Conservation (phyloP, 1,284 basidiomycete genomes). For the Melampsora occidentalis region DNA sequence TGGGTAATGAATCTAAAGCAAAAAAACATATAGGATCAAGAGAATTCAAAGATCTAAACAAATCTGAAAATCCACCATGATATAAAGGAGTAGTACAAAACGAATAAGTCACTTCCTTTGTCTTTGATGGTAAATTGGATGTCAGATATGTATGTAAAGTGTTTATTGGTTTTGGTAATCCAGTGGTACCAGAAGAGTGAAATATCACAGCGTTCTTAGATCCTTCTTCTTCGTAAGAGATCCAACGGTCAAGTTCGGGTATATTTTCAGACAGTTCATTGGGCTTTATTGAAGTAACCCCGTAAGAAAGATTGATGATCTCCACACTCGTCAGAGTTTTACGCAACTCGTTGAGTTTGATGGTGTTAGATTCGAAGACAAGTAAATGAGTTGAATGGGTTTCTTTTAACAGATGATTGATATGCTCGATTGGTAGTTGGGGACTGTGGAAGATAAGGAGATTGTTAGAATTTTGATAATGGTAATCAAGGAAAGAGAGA, state of each 20-base stretch:
- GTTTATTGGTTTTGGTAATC: conserved; percentile 59
- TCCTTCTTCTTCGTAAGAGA: conserved; percentile 39
- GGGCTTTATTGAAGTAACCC: not conserved
- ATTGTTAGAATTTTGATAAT: not conserved
- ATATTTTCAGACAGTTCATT: not conserved
- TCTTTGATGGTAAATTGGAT: conserved; percentile 50
- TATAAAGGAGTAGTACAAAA: conserved; percentile 58
- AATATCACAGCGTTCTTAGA: conserved; percentile 60
- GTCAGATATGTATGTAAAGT: conserved; percentile 55
- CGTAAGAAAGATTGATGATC: not conserved
- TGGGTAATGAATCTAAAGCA: conserved; percentile 52
- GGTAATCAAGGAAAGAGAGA: not conserved
- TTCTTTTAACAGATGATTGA: not conserved
- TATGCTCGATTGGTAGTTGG: not conserved
- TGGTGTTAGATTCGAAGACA: not conserved
- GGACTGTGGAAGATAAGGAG: not conserved
- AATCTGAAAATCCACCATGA: conserved; percentile 57
- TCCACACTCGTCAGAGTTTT: not conserved
- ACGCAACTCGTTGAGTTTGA: not conserved
- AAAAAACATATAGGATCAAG: conserved; percentile 54
- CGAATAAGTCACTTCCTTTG: conserved; percentile 49
- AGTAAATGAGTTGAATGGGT: conserved; percentile 7
- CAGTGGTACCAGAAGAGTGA: conserved; percentile 65
- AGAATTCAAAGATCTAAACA: conserved; percentile 55
- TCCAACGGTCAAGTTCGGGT: conserved; percentile 1